These are phyloP conservation scores for Aspergillus felis DNA, from an alignment of 2,329 filamentous ascomycete species.

Conservation along the genomic window DNA sequence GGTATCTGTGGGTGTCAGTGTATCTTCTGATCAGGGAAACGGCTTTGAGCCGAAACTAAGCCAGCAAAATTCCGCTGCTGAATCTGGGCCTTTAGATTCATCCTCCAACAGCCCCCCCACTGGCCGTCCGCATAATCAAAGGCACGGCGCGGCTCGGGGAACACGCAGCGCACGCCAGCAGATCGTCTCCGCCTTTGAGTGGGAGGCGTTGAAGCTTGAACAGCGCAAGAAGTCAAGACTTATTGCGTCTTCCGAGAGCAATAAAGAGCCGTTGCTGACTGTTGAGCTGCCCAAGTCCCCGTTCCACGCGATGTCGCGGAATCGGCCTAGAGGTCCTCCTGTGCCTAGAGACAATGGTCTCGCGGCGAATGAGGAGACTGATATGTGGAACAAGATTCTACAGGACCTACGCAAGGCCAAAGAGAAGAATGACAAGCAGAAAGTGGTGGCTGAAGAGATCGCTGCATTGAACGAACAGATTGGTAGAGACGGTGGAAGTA, in stretches of 20 bases:
- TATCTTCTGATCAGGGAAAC: not conserved
- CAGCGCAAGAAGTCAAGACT: constrained; percentile 8
- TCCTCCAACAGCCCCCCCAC: not conserved
- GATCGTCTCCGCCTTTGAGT: constrained; percentile 21
- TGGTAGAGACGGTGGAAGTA: constrained; percentile 38
- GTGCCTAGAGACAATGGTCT: constrained; percentile 39
- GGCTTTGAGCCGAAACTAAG: not conserved
- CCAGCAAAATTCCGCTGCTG: constrained; percentile 3
- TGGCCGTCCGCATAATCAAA: constrained; percentile 12
- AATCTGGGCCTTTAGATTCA: not conserved
- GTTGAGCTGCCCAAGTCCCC: constrained; percentile 1
- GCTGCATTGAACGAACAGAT: constrained; percentile 43
- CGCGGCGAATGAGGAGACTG: constrained; percentile 43
- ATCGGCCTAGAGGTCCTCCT: constrained; percentile 37
- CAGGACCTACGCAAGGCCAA: constrained; percentile 42
- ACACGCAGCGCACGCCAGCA: constrained; percentile 20
- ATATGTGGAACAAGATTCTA: constrained; percentile 44
- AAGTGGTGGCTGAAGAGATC: constrained; percentile 38
- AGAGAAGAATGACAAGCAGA: constrained; percentile 43
- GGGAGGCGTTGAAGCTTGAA: constrained; percentile 24
- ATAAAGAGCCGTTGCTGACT: constrained; percentile 3
- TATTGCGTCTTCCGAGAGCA: constrained; percentile 6
- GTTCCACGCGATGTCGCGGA: constrained; percentile 35
- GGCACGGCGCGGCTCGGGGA: constrained; percentile 21
- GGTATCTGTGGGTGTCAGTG: not conserved